Conservation (phyloP, 768 basidiomycete species). For the Pisolithus albus region DNA sequence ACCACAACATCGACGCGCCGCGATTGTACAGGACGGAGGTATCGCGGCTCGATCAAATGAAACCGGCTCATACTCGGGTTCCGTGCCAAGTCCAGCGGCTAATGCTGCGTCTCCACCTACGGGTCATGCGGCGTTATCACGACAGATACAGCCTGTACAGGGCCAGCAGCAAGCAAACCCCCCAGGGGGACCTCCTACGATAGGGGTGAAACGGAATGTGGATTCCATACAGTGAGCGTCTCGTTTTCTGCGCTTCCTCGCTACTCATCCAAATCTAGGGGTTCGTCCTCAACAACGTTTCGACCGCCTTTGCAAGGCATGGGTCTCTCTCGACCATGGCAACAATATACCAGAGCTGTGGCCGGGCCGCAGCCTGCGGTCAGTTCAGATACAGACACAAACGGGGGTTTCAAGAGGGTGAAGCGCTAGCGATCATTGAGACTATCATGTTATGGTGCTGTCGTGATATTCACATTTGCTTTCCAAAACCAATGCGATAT, state of each 20-base stretch:
- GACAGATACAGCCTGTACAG: not conserved
- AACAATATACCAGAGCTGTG: slow-evolving; percentile 3
- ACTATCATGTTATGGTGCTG: not conserved
- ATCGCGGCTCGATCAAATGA: not conserved
- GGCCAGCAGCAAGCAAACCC: slow-evolving; percentile 6
- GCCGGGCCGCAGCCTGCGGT: slow-evolving; percentile 24
- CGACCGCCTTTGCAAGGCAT: slow-evolving; percentile 27
- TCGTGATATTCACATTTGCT: too few relatives aligned
- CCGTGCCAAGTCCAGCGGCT: not conserved
- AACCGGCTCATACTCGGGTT: not conserved
- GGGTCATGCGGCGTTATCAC: not conserved
- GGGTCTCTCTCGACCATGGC: slow-evolving; percentile 34
- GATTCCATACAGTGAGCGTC: slow-evolving; percentile 29
- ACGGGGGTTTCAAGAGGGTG: slow-evolving; percentile 34
- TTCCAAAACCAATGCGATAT: not conserved
- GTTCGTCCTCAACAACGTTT: slow-evolving; percentile 16
- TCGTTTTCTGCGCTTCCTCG: not conserved
- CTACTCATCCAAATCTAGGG: slow-evolving; percentile 5
- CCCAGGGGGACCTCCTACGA: slow-evolving; percentile 5
- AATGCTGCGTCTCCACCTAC: not conserved
- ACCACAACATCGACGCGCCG: not conserved
- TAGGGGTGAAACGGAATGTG: slow-evolving; percentile 27
- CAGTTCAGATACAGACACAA: slow-evolving; percentile 23
- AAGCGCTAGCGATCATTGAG: slow-evolving; percentile 24
- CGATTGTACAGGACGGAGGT: not conserved